phyloP scores from a whole-genome alignment of 2,329 filamentous ascomycete genomes.

The Pseudocercospora crystallina region DNA sequence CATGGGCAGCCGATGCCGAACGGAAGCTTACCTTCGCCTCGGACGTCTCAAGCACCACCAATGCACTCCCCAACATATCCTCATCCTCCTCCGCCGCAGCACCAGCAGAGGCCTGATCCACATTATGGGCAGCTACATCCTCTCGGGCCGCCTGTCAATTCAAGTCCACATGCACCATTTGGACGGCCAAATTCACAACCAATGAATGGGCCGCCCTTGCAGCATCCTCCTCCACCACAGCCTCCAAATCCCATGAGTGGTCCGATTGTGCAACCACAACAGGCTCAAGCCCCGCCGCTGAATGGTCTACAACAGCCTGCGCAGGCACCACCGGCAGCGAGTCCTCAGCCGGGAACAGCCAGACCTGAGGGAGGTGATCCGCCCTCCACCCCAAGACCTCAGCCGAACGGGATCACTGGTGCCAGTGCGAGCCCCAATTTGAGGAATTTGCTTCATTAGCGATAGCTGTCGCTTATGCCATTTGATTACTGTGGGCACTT shows the following conservation, averaged over 20 bases:
- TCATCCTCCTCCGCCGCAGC: slow-evolving; percentile 19
- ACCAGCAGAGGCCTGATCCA: slow-evolving; percentile 17
- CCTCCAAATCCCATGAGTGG: slow-evolving; percentile 12
- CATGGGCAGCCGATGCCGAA: slow-evolving; percentile 29
- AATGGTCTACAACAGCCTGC: slow-evolving; percentile 7
- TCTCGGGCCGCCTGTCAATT: slow-evolving; percentile 16
- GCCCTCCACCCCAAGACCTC: slow-evolving; percentile 28
- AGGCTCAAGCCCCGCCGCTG: slow-evolving; percentile 2
- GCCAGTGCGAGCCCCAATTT: slow-evolving; percentile 51
- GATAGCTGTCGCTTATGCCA: no score
- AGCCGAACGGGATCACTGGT: slow-evolving; percentile 26
- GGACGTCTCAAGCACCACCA: slow-evolving; percentile 31
- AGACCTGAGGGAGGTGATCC: slow-evolving; percentile 19
- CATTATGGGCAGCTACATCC: slow-evolving; percentile 15
- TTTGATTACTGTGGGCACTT: no score
- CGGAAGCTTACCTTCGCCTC: slow-evolving; percentile 40
- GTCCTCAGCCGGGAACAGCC: slow-evolving; percentile 15
- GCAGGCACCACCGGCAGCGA: slow-evolving; percentile 3
- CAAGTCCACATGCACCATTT: slow-evolving; percentile 15
- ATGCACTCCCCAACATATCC: slow-evolving; percentile 21
- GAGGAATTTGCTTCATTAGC: slow-evolving; percentile 47
- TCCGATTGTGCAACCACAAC: slow-evolving; percentile 13
- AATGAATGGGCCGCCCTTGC: slow-evolving; percentile 14
- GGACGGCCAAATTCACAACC: slow-evolving; percentile 17
- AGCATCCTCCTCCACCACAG: slow-evolving; percentile 15